Percentiles rank a stretch among this genome's conserved stretches.
phyloP scores from a whole-genome alignment of 768 basidiomycete genomes.

The Boletus tomentosulus region DNA sequence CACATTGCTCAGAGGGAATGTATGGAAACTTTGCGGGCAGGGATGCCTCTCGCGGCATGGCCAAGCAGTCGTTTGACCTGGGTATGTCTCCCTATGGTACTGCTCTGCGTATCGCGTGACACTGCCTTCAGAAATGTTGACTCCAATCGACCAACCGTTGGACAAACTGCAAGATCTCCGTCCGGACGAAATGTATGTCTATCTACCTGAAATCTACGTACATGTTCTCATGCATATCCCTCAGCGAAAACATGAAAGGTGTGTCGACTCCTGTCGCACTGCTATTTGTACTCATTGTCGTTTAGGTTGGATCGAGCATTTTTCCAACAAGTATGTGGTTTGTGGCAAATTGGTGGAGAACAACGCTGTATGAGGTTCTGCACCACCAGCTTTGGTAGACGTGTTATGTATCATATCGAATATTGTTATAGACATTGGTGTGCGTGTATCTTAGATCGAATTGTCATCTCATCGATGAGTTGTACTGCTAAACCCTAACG shows the following conservation, averaged over 20 bases:
- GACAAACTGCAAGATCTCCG: conserved; percentile 80
- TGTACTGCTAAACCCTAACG: too few species aligned
- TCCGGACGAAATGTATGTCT: conserved; percentile 74
- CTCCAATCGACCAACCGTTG: conserved; percentile 78
- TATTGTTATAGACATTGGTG: neutral
- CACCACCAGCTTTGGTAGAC: neutral
- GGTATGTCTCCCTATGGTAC: conserved; percentile 45
- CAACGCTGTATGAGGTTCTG: conserved; percentile 37
- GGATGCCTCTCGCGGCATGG: conserved; percentile 96
- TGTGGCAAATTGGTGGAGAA: conserved; percentile 89
- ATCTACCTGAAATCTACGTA: neutral
- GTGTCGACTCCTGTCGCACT: neutral
- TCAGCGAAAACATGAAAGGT: conserved; percentile 92
- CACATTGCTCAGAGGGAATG: conserved; percentile 66
- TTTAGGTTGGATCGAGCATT: conserved; percentile 90
- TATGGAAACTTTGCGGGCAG: conserved; percentile 97
- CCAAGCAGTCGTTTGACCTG: conserved; percentile 93
- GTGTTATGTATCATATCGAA: conserved; percentile 9
- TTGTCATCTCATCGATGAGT: too few species aligned
- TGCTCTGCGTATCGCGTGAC: neutral
- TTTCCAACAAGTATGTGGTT: conserved; percentile 86
- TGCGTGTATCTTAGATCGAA: too few species aligned
- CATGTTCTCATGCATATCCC: neutral
- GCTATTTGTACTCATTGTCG: conserved; percentile 1
- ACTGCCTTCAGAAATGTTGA: conserved; percentile 72